These are phyloP conservation scores for Neurospora tetrasperma DNA, from an alignment of 495 filamentous ascomycete species.

Conservation along the genomic window DNA sequence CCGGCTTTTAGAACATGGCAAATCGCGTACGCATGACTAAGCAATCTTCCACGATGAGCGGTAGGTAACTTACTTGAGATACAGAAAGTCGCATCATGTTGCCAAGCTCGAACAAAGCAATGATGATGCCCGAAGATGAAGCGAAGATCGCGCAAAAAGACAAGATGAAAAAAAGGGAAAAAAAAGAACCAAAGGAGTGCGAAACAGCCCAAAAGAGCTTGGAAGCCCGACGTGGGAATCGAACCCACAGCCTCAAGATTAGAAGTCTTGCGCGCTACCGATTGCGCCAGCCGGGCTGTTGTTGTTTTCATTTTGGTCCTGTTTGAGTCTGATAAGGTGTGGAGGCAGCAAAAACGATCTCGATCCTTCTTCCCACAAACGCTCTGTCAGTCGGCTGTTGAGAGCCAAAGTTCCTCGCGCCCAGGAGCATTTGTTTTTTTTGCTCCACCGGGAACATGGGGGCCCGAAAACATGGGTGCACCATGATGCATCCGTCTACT, in stretches of 20 bases:
- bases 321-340: not conserved
- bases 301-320: not conserved
- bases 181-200: not conserved
- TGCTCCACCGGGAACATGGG: not conserved
- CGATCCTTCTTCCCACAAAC: not conserved
- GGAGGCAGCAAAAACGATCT: not conserved
- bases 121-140: not conserved
- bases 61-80: not conserved
- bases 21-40: not conserved
- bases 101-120: not conserved
- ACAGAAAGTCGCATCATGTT: not conserved
- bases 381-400: not conserved
- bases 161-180: not conserved
- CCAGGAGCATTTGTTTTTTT: not conserved
- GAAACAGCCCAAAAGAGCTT: accelerated
- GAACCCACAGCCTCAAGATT: not conserved
- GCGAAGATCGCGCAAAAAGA: not conserved
- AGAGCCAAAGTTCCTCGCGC: not conserved
- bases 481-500: not conserved
- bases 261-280: slow-evolving; percentile 1
- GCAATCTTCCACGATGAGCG: not conserved
- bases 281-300: not conserved
- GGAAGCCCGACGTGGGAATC: not conserved
- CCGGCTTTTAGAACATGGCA: not conserved
- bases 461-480: not conserved